These are phyloP conservation scores for Calonectria fujianensis DNA, from an alignment of 2,329 filamentous ascomycete genomes.

Conservation along the genomic window DNA sequence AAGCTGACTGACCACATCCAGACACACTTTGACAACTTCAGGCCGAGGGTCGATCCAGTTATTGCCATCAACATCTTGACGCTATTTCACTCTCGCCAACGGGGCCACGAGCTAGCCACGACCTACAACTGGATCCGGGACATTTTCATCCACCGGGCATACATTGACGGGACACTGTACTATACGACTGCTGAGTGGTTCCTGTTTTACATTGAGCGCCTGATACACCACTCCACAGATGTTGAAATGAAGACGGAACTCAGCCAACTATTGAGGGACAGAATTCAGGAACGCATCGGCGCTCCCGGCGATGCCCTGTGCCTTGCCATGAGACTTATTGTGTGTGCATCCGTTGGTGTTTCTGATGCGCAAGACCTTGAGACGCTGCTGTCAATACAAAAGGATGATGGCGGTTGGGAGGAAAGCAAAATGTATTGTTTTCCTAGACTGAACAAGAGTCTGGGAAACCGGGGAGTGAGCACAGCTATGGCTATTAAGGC, in stretches of 20 bases:
- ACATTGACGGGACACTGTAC: neutral
- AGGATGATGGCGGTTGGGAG: neutral
- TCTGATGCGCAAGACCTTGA: neutral
- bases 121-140: conserved; percentile 12
- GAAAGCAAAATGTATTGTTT: neutral
- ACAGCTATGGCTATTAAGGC: neutral
- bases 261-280: neutral
- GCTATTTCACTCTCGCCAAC: neutral
- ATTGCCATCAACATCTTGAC: conserved; percentile 3
- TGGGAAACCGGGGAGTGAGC: neutral
- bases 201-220: conserved; percentile 6
- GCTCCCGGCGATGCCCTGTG: neutral
- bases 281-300: neutral
- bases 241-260: neutral
- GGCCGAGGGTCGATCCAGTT: neutral
- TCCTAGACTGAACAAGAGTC: neutral
- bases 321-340: neutral
- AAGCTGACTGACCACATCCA: neutral
- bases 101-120: neutral
- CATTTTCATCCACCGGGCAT: neutral
- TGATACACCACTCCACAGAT: neutral
- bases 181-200: conserved; percentile 9
- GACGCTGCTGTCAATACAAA: neutral
- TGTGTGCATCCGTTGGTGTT: neutral
- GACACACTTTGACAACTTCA: conserved; percentile 1